Evolutionary conservation across 176 grass and related monocot genomes (phyloP).

Genomic region (Calamus simplicifolius): DNA sequence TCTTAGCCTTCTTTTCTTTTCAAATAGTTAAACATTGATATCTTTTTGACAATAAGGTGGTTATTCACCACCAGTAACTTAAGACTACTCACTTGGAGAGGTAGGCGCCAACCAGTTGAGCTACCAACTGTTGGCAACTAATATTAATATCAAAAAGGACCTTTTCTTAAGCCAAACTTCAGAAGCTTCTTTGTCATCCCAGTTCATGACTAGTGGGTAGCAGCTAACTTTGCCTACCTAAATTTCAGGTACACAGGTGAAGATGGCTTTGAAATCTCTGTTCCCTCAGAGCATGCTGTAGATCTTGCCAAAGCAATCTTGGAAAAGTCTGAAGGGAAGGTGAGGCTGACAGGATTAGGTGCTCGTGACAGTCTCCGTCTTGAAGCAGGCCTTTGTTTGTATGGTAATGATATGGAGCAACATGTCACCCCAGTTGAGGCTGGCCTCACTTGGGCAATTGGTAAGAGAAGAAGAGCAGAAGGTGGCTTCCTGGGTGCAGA

Average conservation of each 20-base stretch:
- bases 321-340: slow-evolving; percentile 89
- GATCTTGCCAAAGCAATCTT: slow-evolving; percentile 81
- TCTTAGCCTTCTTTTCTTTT: too few species aligned
- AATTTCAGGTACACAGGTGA: slow-evolving; percentile 86
- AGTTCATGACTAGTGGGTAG: too few species aligned
- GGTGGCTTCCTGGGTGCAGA: slow-evolving; percentile 86
- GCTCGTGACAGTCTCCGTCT: slow-evolving; percentile 94
- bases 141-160: too few species aligned
- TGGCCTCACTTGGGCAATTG: slow-evolving; percentile 89
- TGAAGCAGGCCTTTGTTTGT: slow-evolving; percentile 92
- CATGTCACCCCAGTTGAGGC: slow-evolving; percentile 88
- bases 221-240: neutral
- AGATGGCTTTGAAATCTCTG: slow-evolving; percentile 98
- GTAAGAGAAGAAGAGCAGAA: slow-evolving; percentile 76
- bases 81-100: too few species aligned
- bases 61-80: too few species aligned
- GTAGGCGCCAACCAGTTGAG: too few species aligned
- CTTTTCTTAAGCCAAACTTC: too few species aligned
- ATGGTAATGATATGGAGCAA: slow-evolving; percentile 96
- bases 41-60: too few species aligned
- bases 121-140: too few species aligned
- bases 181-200: too few species aligned
- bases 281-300: slow-evolving; percentile 73
- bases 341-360: slow-evolving; percentile 72
- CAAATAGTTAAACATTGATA: too few species aligned